Conservation (phyloP, 495 filamentous ascomycete genomes). For the Hypoxylon fuscum region DNA sequence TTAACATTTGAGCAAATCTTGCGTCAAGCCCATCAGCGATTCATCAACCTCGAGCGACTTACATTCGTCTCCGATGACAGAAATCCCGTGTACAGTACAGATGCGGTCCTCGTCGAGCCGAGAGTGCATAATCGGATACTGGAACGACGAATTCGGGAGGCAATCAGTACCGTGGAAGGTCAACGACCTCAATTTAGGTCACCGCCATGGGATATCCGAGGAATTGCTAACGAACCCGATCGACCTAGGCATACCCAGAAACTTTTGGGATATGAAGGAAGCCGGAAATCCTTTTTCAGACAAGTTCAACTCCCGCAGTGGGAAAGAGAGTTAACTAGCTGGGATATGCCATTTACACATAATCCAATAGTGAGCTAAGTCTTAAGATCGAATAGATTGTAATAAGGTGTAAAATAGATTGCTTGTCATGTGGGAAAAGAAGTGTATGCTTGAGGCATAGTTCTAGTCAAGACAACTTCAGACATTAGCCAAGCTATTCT, state of each 20-base stretch:
- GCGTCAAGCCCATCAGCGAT: slow-evolving; percentile 9
- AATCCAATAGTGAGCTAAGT: neutral
- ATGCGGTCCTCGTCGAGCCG: slow-evolving; percentile 35
- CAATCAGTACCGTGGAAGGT: slow-evolving; percentile 5
- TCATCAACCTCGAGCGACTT: slow-evolving; percentile 33
- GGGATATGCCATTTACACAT: slow-evolving; percentile 1
- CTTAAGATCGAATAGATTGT: neutral
- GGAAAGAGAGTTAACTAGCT: slow-evolving; percentile 5
- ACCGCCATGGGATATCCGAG: slow-evolving; percentile 26
- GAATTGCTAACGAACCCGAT: slow-evolving; percentile 26
- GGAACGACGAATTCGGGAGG: slow-evolving; percentile 26
- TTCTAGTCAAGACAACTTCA: too few species aligned
- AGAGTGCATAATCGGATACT: slow-evolving; percentile 20
- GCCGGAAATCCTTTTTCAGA: slow-evolving; percentile 15
- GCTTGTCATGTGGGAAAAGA: too few species aligned
- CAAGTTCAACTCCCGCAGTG: slow-evolving; percentile 9
- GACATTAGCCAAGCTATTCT: too few species aligned
- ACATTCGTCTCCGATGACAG: slow-evolving; percentile 38
- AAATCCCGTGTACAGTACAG: slow-evolving; percentile 31
- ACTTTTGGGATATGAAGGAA: slow-evolving; percentile 25
- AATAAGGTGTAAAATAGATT: too few species aligned
- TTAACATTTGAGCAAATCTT: slow-evolving; percentile 23
- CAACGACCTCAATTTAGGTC: slow-evolving; percentile 9
- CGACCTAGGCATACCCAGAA: slow-evolving; percentile 14
- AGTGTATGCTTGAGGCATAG: too few species aligned